A percentile compares a stretch with the other conserved stretches of the same genome.
Conservation (phyloP, 1,139 yeast species). For the Hyphopichia burtonii region DNA sequence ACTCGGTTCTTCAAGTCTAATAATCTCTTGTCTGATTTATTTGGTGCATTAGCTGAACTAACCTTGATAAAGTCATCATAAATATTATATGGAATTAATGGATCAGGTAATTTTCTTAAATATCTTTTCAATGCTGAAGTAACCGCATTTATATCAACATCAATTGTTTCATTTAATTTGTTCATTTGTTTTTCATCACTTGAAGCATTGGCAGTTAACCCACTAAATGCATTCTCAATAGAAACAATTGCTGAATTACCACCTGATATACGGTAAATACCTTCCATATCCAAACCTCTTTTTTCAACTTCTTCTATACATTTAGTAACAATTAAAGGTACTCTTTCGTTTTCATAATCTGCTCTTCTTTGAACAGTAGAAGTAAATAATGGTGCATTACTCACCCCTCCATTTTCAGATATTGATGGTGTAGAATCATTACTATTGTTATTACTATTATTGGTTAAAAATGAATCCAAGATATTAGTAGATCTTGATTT, state of each 20-base stretch:
- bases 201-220: constrained; percentile 20
- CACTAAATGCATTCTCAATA: constrained; percentile 48
- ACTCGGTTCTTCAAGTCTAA: constrained; percentile 27
- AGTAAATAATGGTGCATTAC: constrained; percentile 35
- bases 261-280: constrained; percentile 89
- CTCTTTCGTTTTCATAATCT: constrained; percentile 53
- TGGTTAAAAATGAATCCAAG: constrained; percentile 36
- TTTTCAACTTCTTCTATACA: constrained; percentile 80
- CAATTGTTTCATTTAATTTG: constrained; percentile 45
- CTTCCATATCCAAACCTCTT: constrained; percentile 74
- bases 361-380: constrained; percentile 61
- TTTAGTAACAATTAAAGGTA: constrained; percentile 71
- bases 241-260: constrained; percentile 73
- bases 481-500: constrained; percentile 52
- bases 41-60: constrained; percentile 32
- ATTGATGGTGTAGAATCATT: constrained; percentile 7
- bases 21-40: constrained; percentile 28
- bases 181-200: constrained; percentile 40
- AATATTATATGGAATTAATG: constrained; percentile 68
- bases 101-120: constrained; percentile 79
- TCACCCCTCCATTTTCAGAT: constrained; percentile 6
- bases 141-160: constrained; percentile 80
- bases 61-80: constrained; percentile 65
- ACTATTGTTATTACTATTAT: constrained; percentile 9
- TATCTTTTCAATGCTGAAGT: constrained; percentile 87